A percentile compares a stretch with the other conserved stretches of the same genome.
Conservation (phyloP, 805 yeast species). For the Brettanomyces custersianus region DNA sequence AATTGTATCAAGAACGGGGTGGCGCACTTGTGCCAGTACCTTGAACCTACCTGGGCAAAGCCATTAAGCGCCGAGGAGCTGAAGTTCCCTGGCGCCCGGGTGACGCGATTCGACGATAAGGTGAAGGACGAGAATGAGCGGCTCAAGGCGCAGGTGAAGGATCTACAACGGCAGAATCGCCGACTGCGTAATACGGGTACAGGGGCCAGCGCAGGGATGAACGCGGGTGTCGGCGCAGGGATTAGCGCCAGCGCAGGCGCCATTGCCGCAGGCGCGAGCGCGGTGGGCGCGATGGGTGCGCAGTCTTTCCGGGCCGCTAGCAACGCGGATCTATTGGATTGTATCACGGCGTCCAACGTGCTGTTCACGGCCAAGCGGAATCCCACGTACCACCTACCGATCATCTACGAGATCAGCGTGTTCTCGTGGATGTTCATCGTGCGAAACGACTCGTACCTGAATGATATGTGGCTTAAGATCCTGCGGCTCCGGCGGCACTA, state of each 20-base stretch:
- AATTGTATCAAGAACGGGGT: conserved; percentile 52
- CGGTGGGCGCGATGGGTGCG: conserved; percentile 1
- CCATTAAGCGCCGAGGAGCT: conserved; percentile 27
- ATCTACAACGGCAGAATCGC: conserved; percentile 20
- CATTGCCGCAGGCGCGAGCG: background rate
- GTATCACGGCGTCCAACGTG: conserved; percentile 25
- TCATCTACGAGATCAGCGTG: conserved; percentile 33
- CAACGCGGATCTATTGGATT: conserved; percentile 23
- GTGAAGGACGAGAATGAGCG: conserved; percentile 15
- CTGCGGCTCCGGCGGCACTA: conserved; percentile 27
- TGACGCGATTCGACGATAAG: conserved; percentile 7
- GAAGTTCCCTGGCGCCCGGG: conserved; percentile 15
- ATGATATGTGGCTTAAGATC: conserved; percentile 40
- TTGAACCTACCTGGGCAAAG: conserved; percentile 55
- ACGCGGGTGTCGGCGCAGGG: background rate
- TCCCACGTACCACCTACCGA: conserved; percentile 27
- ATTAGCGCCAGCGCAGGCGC: background rate
- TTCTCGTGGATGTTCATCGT: conserved; percentile 53
- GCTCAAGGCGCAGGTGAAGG: conserved; percentile 18
- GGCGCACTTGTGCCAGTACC: conserved; percentile 46
- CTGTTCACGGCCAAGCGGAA: conserved; percentile 28
- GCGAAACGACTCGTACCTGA: conserved; percentile 48
- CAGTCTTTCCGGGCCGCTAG: conserved; percentile 11
- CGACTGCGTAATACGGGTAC: conserved; percentile 12
- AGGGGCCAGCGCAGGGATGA: background rate